Evolutionary conservation across 2,329 filamentous ascomycete genomes (phyloP), one percentile per base, ranked within the genome.

Genomic region (Pestalotiopsis sp.): DNA sequence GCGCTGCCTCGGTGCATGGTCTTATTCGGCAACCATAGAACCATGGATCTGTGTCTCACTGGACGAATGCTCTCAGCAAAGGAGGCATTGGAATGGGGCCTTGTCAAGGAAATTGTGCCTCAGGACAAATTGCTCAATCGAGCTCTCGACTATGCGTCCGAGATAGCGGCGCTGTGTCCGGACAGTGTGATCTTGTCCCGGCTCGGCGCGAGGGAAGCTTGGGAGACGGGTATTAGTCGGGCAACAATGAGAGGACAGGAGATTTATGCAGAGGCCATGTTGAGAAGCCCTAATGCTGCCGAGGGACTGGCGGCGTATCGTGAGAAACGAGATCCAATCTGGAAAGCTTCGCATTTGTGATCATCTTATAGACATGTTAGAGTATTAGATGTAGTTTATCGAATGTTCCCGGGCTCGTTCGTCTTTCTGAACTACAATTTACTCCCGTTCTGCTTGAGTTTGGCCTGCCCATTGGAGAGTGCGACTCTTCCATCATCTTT

Each of bases 1-100:
- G 87, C 84, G 5, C 76, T 90, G 2, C 86, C 88, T 11, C 83
- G 88, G 82, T 73, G 73, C 3, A 78, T 79, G 76, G 66, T 76
- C 14, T 73, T 78, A 2, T 78, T 79, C 25, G 77, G 78, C 5
- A 77, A 77, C 59, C 77, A 79, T 59, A 72, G 77, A 5, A 77
- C 77, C 2, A 79, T 78, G 76, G 78, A 79, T 52, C 73, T 79
- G 6, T 69, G 76, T 7, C 73, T 79, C 25, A 80, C 77, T 0
- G 78, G 74, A 2, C 72, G 76, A 3, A 60, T 66, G 1, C 64
- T 79, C 38, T 66, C 64, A 0, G 75, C 73, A 2, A 69, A 78
- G n/a, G 78, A 79, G 41, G 77, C 74, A 1, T 68, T 74, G 5
- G 72, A 75, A n/a, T 81, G 77, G 77, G 77, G 77, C 0, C 71